phyloP scores from a whole-genome alignment of 306 rosid species.

The Mucuna pruriens region DNA sequence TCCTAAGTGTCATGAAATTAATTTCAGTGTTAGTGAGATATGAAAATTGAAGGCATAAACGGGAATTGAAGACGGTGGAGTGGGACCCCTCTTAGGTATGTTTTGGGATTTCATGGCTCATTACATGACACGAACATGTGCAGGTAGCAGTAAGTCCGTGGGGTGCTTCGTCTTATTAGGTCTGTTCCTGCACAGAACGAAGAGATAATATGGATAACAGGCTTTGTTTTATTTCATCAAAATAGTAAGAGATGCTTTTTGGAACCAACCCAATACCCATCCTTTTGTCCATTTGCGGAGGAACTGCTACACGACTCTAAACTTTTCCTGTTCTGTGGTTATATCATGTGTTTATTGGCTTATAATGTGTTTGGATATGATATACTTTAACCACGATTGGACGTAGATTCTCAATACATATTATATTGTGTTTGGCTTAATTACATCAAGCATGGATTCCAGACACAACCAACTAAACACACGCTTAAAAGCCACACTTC shows the following conservation, averaged over 20 bases:
- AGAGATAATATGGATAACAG: conserved; percentile 32
- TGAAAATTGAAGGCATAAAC: conserved; percentile 1
- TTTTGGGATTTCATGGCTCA: not conserved
- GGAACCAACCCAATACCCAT: no score
- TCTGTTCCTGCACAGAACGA: not conserved
- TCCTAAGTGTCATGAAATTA: not conserved
- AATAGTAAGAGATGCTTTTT: not conserved
- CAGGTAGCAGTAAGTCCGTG: not conserved
- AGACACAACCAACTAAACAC: no score
- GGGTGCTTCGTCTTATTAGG: not conserved
- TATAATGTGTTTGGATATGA: no score
- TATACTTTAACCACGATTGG: no score
- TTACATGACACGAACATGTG: conserved; percentile 38
- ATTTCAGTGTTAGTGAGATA: not conserved
- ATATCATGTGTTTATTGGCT: not conserved
- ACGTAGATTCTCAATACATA: no score
- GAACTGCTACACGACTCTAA: no score
- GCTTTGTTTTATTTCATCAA: not conserved
- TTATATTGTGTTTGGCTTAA: no score
- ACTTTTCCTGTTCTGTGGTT: not conserved
- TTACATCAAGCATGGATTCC: no score
- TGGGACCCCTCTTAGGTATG: not conserved
- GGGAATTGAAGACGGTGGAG: conserved; percentile 5
- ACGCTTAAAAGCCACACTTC: not conserved
- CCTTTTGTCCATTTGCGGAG: not conserved